These are phyloP conservation scores for Fomes fomentarius DNA, from an alignment of 1,284 basidiomycete species.

Conservation along the genomic window DNA sequence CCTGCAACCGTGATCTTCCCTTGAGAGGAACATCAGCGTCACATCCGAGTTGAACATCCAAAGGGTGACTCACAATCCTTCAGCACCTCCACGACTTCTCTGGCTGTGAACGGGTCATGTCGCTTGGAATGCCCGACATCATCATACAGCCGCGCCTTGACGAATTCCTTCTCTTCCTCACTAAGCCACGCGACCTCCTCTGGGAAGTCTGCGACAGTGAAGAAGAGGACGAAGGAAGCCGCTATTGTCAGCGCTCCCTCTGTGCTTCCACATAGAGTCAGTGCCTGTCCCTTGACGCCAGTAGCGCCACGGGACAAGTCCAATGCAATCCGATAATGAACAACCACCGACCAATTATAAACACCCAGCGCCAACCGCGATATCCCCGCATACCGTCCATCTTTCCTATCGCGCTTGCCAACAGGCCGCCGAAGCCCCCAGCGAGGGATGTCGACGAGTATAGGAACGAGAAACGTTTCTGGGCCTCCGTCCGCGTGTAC, in stretches of 20 bases:
- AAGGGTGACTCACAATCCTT: slow-evolving; percentile 29
- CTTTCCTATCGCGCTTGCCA: slow-evolving; percentile 39
- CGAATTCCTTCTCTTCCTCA: slow-evolving; percentile 34
- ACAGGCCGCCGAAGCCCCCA: slow-evolving; percentile 38
- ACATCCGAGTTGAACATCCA: too few relatives aligned
- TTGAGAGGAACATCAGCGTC: not conserved
- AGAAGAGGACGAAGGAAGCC: slow-evolving; percentile 30
- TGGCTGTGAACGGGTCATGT: slow-evolving; percentile 27
- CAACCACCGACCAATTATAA: slow-evolving; percentile 47
- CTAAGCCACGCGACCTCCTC: slow-evolving; percentile 34
- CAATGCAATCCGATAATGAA: too few relatives aligned
- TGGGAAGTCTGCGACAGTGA: slow-evolving; percentile 36
- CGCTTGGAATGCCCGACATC: slow-evolving; percentile 33
- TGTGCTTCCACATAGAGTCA: slow-evolving; percentile 9
- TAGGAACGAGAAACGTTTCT: slow-evolving; percentile 41
- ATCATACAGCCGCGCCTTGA: slow-evolving; percentile 33
- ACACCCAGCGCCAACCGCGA: slow-evolving; percentile 43
- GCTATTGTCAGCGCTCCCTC: slow-evolving; percentile 41
- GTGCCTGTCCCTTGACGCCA: too few relatives aligned
- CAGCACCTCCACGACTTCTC: slow-evolving; percentile 25
- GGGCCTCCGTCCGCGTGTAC: slow-evolving; percentile 42
- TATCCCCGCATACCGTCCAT: slow-evolving; percentile 38
- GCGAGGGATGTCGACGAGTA: slow-evolving; percentile 38
- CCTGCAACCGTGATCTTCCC: slow-evolving; percentile 36
- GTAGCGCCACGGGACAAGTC: too few relatives aligned